Base-by-base conservation (phyloP, 495 filamentous ascomycete species). In the Bryoglossum gracile region DNA sequence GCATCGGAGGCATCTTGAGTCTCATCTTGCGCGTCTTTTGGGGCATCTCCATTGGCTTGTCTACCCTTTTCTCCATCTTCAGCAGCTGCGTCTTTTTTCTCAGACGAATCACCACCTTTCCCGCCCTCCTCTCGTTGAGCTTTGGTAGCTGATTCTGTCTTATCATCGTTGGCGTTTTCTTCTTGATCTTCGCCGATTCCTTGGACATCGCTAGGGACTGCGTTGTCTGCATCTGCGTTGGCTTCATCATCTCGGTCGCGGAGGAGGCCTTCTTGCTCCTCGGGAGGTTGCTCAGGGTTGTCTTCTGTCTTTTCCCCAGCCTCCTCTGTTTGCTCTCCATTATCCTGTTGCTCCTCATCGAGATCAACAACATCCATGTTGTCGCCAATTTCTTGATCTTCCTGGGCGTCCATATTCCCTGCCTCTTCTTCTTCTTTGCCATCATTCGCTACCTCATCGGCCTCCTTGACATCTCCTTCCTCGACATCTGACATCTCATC, bases 201-300 rank as follows among this genome's bases (percentile, higher is more conserved):
- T 56, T 75, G 71, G 16, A 72, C 76, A 44, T 89, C 82, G 54
- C 82, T 87, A 3, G 83, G 81, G 2, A 76, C 75, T 14, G 74
- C 73, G 53, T 88, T 78, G 26, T 89, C 78, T 35, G 82, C 73
- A 41, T 82, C 79, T 3, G 70, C 56, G 35, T 65, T 69, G 1
- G 67, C 61, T 13, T 77, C 66, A 37, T 81, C 74, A 6, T 63
- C 62, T 10, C 50, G 56, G 45, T 62, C 59, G 46, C 58, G 65
- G 30, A 62, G 65, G 9, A 65, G 43, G 4, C 63, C 56, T 23
- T 74, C 74, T 39, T 69, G 67, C 37, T 79, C 65, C 11, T 78
- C 70, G 18, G 67, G 71, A 8, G 53, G 54, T 24, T 71, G 58
- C 26, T 65, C 59, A 44, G 67, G 61, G 48, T 76, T 66, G 0